These are phyloP conservation scores for Buddleja alternifolia DNA, from an alignment of 257 asterid species.

Conservation along the genomic window DNA sequence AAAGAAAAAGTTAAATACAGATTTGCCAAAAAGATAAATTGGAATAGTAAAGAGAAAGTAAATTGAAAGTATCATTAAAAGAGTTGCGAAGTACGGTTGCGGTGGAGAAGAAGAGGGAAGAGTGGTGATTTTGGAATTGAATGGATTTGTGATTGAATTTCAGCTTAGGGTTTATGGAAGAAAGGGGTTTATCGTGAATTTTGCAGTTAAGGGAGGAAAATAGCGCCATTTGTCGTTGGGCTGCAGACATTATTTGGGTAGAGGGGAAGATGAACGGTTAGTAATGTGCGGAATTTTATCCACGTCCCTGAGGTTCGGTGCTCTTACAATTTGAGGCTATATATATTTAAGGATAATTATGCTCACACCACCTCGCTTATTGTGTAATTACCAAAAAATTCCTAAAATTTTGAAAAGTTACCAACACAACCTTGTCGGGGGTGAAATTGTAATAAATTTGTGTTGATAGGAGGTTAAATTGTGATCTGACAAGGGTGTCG, in stretches of 20 bases:
- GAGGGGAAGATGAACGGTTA: neutral
- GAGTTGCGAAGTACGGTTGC: conserved; percentile 22
- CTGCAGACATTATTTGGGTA: neutral
- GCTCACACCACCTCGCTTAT: no score
- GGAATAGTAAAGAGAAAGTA: neutral
- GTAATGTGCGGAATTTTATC: neutral
- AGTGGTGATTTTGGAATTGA: conserved; percentile 19
- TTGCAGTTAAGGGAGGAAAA: conserved; percentile 33
- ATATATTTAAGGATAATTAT: no score
- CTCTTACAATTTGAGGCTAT: neutral
- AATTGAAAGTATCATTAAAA: neutral
- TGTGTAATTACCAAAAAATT: no score
- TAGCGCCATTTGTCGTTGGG: conserved; percentile 53
- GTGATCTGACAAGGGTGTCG: no score
- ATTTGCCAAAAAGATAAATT: neutral
- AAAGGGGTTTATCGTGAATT: conserved; percentile 32
- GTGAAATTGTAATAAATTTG: no score
- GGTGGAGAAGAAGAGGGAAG: conserved; percentile 19
- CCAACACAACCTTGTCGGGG: no score
- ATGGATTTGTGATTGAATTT: conserved; percentile 27
- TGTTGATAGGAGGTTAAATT: no score
- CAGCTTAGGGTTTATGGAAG: conserved; percentile 40
- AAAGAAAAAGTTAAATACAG: neutral
- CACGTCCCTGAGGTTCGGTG: neutral
- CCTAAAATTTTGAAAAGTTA: no score